phyloP scores from a whole-genome alignment of 768 basidiomycete genomes.

The Asterophora lycoperdoides region DNA sequence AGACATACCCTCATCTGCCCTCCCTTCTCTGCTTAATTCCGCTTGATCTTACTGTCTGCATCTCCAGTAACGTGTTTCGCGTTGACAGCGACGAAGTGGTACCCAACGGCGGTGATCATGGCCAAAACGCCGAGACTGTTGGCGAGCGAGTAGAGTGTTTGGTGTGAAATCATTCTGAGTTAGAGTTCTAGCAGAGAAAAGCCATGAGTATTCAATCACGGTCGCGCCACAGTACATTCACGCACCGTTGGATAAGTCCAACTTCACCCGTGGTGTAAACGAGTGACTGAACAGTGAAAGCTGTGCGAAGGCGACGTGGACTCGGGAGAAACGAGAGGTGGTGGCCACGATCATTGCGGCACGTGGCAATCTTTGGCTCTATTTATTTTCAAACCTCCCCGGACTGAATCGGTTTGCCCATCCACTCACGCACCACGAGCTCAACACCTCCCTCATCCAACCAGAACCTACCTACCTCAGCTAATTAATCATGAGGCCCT shows the following conservation, averaged over 20 bases:
- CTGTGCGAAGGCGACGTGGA: slow-evolving; percentile 4
- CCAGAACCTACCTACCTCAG: slow-evolving; percentile 11
- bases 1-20: background rate
- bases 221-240: background rate
- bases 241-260: background rate
- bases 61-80: slow-evolving; percentile 36
- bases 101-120: slow-evolving; percentile 83
- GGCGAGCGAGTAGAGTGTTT: slow-evolving; percentile 76
- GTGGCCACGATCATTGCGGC: background rate
- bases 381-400: slow-evolving; percentile 17
- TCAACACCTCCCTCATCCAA: slow-evolving; percentile 16
- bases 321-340: background rate
- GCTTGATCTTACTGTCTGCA: slow-evolving; percentile 21
- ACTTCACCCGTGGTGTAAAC: background rate
- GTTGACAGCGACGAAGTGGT: slow-evolving; percentile 90
- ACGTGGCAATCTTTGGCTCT: slow-evolving; percentile 21
- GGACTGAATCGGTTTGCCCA: slow-evolving; percentile 18
- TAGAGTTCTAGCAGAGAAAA: too few relatives aligned
- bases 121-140: slow-evolving; percentile 81
- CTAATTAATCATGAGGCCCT: slow-evolving; percentile 53
- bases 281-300: background rate
- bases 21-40: slow-evolving; percentile 5
- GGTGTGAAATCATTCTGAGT: slow-evolving; percentile 67
- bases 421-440: background rate
- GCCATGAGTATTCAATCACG: background rate